Conservation (phyloP, 2,329 filamentous ascomycete species). For the Colletotrichum echinochloae region DNA sequence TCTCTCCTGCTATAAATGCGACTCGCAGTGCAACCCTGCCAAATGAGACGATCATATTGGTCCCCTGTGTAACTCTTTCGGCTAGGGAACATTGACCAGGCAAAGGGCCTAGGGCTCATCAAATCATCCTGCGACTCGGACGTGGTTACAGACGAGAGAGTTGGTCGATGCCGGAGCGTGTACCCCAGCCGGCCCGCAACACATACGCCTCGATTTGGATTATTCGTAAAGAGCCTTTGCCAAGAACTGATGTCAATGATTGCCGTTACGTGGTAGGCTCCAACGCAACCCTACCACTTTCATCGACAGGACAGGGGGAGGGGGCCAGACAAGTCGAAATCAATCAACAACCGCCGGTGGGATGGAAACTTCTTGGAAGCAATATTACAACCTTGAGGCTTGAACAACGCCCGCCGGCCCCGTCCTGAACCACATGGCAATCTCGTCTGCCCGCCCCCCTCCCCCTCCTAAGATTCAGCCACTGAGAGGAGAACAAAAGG, state of each 20-base stretch:
- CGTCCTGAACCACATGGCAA: slow-evolving; percentile 39
- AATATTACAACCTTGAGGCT: slow-evolving; percentile 38
- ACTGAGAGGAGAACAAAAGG: slow-evolving; percentile 2
- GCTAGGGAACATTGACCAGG: slow-evolving; percentile 1
- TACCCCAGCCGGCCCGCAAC: slow-evolving; percentile 13
- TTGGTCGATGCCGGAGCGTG: not conserved
- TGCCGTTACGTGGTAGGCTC: slow-evolving; percentile 3
- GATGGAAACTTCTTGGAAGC: slow-evolving; percentile 39
- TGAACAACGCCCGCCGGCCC: slow-evolving; percentile 18
- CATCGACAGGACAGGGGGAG: slow-evolving; percentile 18
- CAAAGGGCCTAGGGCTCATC: not conserved
- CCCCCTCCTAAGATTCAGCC: slow-evolving; percentile 26
- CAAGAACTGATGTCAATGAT: not conserved
- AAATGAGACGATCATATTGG: slow-evolving; percentile 29
- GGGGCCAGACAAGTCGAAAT: not conserved
- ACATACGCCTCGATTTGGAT: slow-evolving; percentile 1
- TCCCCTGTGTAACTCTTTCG: not conserved
- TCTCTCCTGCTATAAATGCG: slow-evolving; percentile 16
- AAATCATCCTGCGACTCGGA: slow-evolving; percentile 21
- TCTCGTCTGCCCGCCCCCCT: slow-evolving; percentile 24
- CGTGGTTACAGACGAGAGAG: not conserved
- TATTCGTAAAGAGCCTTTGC: slow-evolving; percentile 11
- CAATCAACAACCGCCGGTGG: slow-evolving; percentile 21
- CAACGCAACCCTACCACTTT: not conserved
- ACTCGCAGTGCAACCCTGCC: slow-evolving; percentile 15